phyloP scores from a whole-genome alignment of 306 rosid genomes.

The Malus sieversii region DNA sequence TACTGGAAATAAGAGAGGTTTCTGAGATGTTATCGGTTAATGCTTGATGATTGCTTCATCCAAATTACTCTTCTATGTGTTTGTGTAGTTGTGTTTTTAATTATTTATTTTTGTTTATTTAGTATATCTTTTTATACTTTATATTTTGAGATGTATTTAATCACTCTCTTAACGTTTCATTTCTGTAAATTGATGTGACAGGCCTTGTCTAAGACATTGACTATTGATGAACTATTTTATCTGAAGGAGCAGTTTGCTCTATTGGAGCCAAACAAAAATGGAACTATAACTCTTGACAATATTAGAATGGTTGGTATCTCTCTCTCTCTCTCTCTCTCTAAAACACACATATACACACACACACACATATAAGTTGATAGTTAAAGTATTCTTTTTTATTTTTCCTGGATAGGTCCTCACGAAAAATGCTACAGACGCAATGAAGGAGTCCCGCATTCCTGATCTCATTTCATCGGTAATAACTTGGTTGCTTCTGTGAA shows the following conservation, averaged over 20 bases:
- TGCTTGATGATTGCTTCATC: neutral
- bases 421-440: constrained; percentile 83
- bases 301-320: constrained; percentile 46
- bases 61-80: neutral
- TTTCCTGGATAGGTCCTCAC: constrained; percentile 54
- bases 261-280: constrained; percentile 81
- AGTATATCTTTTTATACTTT: neutral
- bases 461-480: constrained; percentile 77
- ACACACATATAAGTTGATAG: neutral
- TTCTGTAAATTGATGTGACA: constrained; percentile 27
- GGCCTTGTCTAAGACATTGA: constrained; percentile 93
- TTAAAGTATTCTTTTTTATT: neutral
- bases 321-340: neutral
- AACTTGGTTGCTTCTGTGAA: constrained; percentile 6
- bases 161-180: constrained; percentile 6
- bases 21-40: neutral
- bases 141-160: neutral
- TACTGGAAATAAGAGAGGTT: neutral
- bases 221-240: constrained; percentile 80
- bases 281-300: constrained; percentile 68
- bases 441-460: constrained; percentile 80
- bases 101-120: neutral
- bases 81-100: neutral
- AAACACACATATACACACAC: too few species aligned
- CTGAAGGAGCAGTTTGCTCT: constrained; percentile 77